Evolutionary conservation across 2,329 filamentous ascomycete genomes (phyloP).

Genomic region (Neobulgaria alba): DNA sequence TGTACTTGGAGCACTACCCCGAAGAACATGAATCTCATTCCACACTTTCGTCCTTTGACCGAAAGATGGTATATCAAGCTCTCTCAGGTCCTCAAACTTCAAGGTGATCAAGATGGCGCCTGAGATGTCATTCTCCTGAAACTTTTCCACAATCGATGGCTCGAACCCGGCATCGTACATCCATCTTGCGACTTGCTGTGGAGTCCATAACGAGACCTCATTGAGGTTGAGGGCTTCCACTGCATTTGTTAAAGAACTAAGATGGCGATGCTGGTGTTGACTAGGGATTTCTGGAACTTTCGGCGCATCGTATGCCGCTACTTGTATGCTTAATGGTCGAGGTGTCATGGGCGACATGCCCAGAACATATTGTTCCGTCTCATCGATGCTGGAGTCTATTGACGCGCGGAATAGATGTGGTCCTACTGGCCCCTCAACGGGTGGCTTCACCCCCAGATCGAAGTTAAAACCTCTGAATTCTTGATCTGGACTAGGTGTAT

Average conservation of each 20-base stretch:
- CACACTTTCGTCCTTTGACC: constrained; percentile 72
- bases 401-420: constrained; percentile 80
- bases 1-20: constrained; percentile 44
- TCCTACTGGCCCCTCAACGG: constrained; percentile 71
- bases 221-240: constrained; percentile 48
- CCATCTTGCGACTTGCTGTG: constrained; percentile 73
- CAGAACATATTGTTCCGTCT: constrained; percentile 44
- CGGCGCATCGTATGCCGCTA: constrained; percentile 15
- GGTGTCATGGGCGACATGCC: constrained; percentile 69
- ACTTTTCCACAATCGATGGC: constrained; percentile 66
- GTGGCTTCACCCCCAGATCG: constrained; percentile 47
- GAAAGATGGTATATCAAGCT: constrained; percentile 73
- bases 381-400: constrained; percentile 45
- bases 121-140: constrained; percentile 86
- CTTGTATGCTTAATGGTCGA: constrained; percentile 39
- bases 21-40: constrained; percentile 67
- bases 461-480: constrained; percentile 54
- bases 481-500: constrained; percentile 63
- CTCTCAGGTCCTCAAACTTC: constrained; percentile 79
- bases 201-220: constrained; percentile 58
- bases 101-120: constrained; percentile 82
- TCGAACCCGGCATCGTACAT: constrained; percentile 82
- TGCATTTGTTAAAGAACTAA: constrained; percentile 48
- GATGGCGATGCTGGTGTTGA: constrained; percentile 31
- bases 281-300: constrained; percentile 19